phyloP scores from a whole-genome alignment of 1,284 basidiomycete genomes.

The Testicularia cyperi region DNA sequence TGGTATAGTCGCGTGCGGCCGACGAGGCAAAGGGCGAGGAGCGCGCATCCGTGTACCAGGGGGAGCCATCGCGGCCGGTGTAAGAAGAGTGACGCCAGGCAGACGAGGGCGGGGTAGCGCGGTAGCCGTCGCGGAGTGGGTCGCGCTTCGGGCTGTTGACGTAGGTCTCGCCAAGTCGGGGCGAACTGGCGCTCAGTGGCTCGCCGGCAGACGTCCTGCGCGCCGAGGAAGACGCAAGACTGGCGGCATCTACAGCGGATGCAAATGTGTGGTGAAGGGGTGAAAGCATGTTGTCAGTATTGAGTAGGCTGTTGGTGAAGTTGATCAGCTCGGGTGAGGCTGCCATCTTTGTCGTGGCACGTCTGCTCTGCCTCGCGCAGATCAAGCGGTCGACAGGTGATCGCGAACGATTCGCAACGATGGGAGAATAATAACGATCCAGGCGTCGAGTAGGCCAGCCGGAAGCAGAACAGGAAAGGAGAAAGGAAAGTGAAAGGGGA shows the following conservation, averaged over 20 bases:
- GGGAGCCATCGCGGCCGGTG: slow-evolving; percentile 43
- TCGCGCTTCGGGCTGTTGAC: slow-evolving; percentile 47
- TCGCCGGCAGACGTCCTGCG: slow-evolving; percentile 34
- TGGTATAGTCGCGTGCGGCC: slow-evolving; percentile 42
- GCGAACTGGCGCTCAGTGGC: slow-evolving; percentile 34
- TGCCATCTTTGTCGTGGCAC: slow-evolving; percentile 28
- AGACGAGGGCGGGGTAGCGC: slow-evolving; percentile 33
- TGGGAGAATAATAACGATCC: too few relatives aligned
- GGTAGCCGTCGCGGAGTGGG: slow-evolving; percentile 40
- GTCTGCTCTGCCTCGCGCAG: too few relatives aligned
- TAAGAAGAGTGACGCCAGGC: slow-evolving; percentile 37
- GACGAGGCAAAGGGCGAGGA: slow-evolving; percentile 54
- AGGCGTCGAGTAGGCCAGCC: too few relatives aligned
- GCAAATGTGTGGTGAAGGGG: slow-evolving; percentile 31
- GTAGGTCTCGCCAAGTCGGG: slow-evolving; percentile 40
- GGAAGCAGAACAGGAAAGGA: too few relatives aligned
- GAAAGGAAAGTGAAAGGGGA: too few relatives aligned
- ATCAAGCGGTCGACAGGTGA: too few relatives aligned
- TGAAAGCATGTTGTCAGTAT: slow-evolving; percentile 46
- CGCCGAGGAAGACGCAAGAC: neutral
- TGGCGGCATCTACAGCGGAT: slow-evolving; percentile 13
- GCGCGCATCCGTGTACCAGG: slow-evolving; percentile 50
- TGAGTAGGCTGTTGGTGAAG: slow-evolving; percentile 39
- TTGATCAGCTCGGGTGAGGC: slow-evolving; percentile 38
- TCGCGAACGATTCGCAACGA: too few relatives aligned